Conservation (phyloP, 345 rosid species). For the Eucalyptus rudis region DNA sequence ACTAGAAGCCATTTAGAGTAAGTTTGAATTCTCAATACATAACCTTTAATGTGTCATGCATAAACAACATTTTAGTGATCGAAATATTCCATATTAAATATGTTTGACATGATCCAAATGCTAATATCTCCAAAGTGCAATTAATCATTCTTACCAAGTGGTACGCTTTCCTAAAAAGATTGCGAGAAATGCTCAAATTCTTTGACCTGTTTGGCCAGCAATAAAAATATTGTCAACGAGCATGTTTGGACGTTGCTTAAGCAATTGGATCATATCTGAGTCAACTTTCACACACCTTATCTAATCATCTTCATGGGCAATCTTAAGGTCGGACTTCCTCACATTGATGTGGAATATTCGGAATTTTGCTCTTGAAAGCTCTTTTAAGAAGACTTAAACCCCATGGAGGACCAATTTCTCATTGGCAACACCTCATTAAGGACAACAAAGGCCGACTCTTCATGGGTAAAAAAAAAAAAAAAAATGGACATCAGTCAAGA, state of each 20-base stretch:
- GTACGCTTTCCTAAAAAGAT: background rate
- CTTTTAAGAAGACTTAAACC: background rate
- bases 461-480: no score
- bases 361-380: background rate
- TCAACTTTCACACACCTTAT: background rate
- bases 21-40: background rate
- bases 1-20: background rate
- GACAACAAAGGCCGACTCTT: no score
- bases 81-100: background rate
- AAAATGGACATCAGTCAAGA: no score
- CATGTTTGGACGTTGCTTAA: background rate
- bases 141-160: background rate
- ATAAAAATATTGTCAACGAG: background rate
- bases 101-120: background rate
- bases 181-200: background rate
- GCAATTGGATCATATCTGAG: no score
- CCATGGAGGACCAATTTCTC: background rate
- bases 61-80: background rate
- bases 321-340: background rate
- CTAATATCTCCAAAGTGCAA: background rate
- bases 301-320: background rate
- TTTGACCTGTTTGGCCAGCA: background rate
- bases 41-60: background rate
- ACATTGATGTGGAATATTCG: rapidly evolving
- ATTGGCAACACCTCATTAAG: background rate